These are phyloP conservation scores for Parastagonospora nodorum DNA, from an alignment of 2,329 filamentous ascomycete genomes.

Conservation along the genomic window DNA sequence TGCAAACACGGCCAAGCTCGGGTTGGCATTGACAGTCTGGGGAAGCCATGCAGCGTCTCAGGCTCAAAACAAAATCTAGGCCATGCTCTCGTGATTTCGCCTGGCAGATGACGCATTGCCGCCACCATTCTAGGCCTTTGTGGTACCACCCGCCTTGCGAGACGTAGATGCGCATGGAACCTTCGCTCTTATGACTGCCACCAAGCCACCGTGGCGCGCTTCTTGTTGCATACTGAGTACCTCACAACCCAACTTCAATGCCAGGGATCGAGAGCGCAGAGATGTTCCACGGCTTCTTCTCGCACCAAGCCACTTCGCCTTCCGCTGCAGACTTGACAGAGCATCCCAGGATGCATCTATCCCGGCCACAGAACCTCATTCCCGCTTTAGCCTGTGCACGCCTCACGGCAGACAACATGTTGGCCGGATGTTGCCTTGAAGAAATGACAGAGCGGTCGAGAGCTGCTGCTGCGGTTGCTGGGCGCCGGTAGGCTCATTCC, in stretches of 20 bases:
- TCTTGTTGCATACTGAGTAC: neutral
- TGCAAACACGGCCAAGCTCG: constrained; percentile 6
- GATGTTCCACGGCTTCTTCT: no score
- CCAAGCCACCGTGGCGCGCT: constrained; percentile 6
- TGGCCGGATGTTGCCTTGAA: no score
- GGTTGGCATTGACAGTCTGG: constrained; percentile 5
- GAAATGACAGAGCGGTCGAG: no score
- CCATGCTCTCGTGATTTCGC: constrained; percentile 8
- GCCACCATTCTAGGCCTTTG: constrained; percentile 15
- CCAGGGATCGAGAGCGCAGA: no score
- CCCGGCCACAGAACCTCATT: neutral
- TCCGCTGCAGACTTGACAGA: neutral
- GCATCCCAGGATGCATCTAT: neutral
- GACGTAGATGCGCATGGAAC: constrained; percentile 3
- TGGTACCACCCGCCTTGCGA: constrained; percentile 5
- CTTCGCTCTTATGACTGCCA: constrained; percentile 9
- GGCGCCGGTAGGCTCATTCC: no score
- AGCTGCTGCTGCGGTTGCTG: no score
- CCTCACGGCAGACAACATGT: neutral
- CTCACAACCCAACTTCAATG: no score
- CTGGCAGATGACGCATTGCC: constrained; percentile 7
- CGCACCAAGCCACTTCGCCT: neutral
- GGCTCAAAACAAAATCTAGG: constrained; percentile 8
- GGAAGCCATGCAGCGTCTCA: constrained; percentile 16
- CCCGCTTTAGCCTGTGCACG: neutral